Conservation (phyloP, 768 basidiomycete genomes). For the Suillus placidus region DNA sequence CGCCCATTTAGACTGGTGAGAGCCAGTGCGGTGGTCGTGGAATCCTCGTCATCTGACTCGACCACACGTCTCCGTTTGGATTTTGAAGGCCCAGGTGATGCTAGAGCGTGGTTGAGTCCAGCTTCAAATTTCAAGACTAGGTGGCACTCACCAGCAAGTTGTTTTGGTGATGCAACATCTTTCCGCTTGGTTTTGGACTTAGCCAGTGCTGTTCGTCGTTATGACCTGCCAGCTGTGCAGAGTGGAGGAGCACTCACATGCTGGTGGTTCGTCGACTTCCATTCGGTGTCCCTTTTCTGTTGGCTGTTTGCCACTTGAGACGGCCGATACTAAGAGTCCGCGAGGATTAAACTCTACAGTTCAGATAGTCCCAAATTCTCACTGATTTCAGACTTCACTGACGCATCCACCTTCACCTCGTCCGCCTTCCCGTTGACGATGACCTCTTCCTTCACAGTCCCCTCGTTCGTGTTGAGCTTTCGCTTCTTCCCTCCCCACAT, state of each 20-base stretch:
- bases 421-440: conserved; percentile 9
- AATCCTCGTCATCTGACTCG: conserved; percentile 56
- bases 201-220: conserved; percentile 31
- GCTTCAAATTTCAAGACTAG: conserved; percentile 7
- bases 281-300: neutral
- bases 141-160: conserved; percentile 22
- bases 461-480: conserved; percentile 30
- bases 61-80: conserved; percentile 56
- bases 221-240: neutral
- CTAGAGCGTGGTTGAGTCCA: conserved; percentile 20
- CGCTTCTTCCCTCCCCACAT: conserved; percentile 67
- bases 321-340: neutral
- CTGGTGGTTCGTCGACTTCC: neutral
- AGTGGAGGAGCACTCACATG: neutral
- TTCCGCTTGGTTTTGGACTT: conserved; percentile 42
- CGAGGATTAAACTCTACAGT: neutral
- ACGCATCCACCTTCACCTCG: neutral
- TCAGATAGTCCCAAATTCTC: neutral
- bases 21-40: conserved; percentile 1
- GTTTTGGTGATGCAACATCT: conserved; percentile 27
- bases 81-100: conserved; percentile 28
- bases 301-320: conserved; percentile 2
- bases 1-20: conserved; percentile 5
- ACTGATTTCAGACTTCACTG: neutral
- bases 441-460: conserved; percentile 26